Base-by-base conservation (phyloP, 1,284 basidiomycete genomes). In the Cryptococcus amylolentus region DNA sequence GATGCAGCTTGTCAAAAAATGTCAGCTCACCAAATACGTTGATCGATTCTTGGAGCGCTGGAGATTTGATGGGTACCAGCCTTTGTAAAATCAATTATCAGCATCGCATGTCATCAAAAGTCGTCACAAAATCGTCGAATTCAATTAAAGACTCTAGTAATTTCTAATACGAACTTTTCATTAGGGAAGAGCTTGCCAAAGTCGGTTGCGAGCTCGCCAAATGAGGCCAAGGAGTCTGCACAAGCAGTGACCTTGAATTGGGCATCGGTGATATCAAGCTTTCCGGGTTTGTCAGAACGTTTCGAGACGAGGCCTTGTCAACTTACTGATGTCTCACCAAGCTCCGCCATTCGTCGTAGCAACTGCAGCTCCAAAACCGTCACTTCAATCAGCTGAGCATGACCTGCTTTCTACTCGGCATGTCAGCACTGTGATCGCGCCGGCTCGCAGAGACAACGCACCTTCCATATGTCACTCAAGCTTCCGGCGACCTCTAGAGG, bases 381-480 rank as follows among this genome's bases (percentile, higher is more conserved):
- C 16, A 50, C 38, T 23, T 50, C 49, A 12, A 35, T 35, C 38
- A 50, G 38, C 13, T 50, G 49, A 16, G 38, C 49, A 38, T 40
- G 40, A 8, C 49, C 49, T 16, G 49, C 49, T 27, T 40, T 50
- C 49, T 46, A 13, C 26, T 42, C 26, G 26, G 12, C 14, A 37
- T 26, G 16, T 47, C 20, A 47, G 26, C 18, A 49, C n/a, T 38
- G 48, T 18, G 26, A 26, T 47, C 16, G 20, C 20, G 9, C 45
- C 8, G 7, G 26, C 26, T 26, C n/a, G 51, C 37, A 20, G n/a
- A 12, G 14, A 10, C 52, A 18, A 77, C 81, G 54, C 59, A 88
- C 89, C 81, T 83, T 88, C 90, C 89, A 93, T 54, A 81, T 77
- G 12, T 80, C 73, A 18, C 80, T 65, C 7, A 63, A 64, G 6